Evolutionary conservation across 371 early-diverging fungal genomes (phyloP).

Genomic region (Rhizopus delemar): DNA sequence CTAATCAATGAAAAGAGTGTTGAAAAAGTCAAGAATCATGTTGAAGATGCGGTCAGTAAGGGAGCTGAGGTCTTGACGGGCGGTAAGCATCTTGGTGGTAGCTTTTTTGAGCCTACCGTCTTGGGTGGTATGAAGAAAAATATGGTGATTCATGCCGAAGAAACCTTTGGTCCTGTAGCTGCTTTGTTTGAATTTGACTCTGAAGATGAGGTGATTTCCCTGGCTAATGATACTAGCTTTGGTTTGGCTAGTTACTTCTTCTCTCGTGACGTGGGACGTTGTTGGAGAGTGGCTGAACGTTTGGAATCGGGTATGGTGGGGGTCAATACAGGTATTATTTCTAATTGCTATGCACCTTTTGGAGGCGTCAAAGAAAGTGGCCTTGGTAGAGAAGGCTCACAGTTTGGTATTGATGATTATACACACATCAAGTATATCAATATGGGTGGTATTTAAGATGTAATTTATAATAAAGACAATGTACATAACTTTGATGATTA

Average conservation of each 20-base stretch:
- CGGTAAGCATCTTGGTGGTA: constrained; percentile 58
- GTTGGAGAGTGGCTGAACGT: constrained; percentile 80
- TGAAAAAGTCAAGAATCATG: constrained; percentile 68
- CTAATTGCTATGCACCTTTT: constrained; percentile 71
- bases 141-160: constrained; percentile 68
- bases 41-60: constrained; percentile 69
- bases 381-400: constrained; percentile 78
- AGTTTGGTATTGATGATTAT: constrained; percentile 71
- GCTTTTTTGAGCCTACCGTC: constrained; percentile 77
- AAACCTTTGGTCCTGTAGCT: constrained; percentile 83
- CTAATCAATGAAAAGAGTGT: constrained; percentile 72
- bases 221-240: constrained; percentile 73
- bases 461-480: background rate
- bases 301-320: constrained; percentile 92
- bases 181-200: constrained; percentile 67
- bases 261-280: constrained; percentile 70
- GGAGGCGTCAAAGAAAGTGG: constrained; percentile 87
- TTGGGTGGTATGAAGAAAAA: constrained; percentile 59
- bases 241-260: constrained; percentile 89
- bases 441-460: constrained; percentile 31
- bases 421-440: constrained; percentile 63
- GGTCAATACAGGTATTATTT: constrained; percentile 75
- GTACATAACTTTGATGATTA: background rate
- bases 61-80: constrained; percentile 68
- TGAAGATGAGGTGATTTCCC: constrained; percentile 71